Base-by-base conservation (phyloP, 306 rosid genomes). In the Castanospermum australe region DNA sequence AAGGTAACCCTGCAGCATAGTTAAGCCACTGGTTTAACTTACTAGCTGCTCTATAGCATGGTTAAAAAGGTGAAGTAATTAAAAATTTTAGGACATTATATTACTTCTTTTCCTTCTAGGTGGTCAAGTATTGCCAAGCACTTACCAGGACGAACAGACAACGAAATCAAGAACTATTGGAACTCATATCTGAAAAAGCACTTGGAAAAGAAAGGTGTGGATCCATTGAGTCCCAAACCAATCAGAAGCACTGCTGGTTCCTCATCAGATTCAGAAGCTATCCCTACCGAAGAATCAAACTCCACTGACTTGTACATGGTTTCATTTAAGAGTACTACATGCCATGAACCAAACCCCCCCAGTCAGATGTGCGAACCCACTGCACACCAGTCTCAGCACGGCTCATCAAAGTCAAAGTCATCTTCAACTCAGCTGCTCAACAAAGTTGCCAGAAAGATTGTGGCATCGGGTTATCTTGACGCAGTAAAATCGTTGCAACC, bases 51-150 rank as follows among this genome's bases (percentile, higher is more conserved):
- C n/a, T n/a, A n/a, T n/a, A n/a, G n/a, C n/a, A n/a, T 35, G 6
- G 39, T 35, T 3, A 0, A 24, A 5, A 11, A 18, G 21, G 50
- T 71, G 8, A 38, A 38, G 1, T 2, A 8, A 38, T 9, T 1
- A 10, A 8, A 9, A 54, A 20, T 54, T 21, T 54, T 7, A 54
- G 32, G 8, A 35, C 71, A 45, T 12, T 30, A 24, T 14, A 3
- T 22, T 4, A 3, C 35, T 25, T 75, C 5, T 45, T 47, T 75
- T 22, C 62, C 25, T 63, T 36, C 3, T 63, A 76, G 80, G 45
- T 77, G 81, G 81, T 77, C 81, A 24, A 64, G 66, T 15, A 77
- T 77, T 36, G 81, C 81, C 21, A 77, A 77, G 56, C 74, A 77
- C 39, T 51, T 77, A 11, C 81, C 74, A 15, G 52, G 6, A 66